Conservation (phyloP, 805 yeast species). For the Candida maltosa region DNA sequence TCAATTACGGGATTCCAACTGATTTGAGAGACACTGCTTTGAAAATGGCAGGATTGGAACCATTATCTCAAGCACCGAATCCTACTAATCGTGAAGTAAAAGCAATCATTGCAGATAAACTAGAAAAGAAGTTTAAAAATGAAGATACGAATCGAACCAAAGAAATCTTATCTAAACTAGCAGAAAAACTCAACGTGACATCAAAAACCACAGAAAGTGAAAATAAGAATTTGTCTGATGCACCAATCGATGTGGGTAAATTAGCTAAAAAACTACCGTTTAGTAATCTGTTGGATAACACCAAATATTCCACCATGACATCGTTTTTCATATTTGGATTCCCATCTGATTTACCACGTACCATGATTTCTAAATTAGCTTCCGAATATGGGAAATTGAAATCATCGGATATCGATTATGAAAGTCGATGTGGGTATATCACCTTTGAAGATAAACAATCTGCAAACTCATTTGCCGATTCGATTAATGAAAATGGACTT, state of each 20-base stretch:
- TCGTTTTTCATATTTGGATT: constrained; percentile 77
- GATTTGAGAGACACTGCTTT: constrained; percentile 77
- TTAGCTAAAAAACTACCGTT: constrained; percentile 64
- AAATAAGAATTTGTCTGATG: constrained; percentile 13
- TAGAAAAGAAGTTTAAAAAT: constrained; percentile 44
- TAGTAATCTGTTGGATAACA: constrained; percentile 49
- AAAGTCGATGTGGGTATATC: constrained; percentile 63
- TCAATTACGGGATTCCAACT: constrained; percentile 77
- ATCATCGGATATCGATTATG: constrained; percentile 49
- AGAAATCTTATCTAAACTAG: constrained; percentile 49
- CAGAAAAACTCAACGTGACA: constrained; percentile 22
- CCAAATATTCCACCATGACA: constrained; percentile 40
- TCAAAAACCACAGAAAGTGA: constrained; percentile 7
- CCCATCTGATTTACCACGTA: constrained; percentile 63
- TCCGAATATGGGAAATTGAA: constrained; percentile 43
- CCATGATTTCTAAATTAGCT: constrained; percentile 51
- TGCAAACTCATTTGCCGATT: constrained; percentile 45
- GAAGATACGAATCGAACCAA: constrained; percentile 33
- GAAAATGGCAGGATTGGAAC: constrained; percentile 58
- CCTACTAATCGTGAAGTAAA: constrained; percentile 29
- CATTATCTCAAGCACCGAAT: constrained; percentile 14
- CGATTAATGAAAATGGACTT: constrained; percentile 20
- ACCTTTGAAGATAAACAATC: constrained; percentile 45
- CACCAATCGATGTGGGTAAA: constrained; percentile 45
- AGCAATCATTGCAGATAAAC: constrained; percentile 46